phyloP scores from a whole-genome alignment of 352 stramenopile species.

The Globisporangium irregulare region DNA sequence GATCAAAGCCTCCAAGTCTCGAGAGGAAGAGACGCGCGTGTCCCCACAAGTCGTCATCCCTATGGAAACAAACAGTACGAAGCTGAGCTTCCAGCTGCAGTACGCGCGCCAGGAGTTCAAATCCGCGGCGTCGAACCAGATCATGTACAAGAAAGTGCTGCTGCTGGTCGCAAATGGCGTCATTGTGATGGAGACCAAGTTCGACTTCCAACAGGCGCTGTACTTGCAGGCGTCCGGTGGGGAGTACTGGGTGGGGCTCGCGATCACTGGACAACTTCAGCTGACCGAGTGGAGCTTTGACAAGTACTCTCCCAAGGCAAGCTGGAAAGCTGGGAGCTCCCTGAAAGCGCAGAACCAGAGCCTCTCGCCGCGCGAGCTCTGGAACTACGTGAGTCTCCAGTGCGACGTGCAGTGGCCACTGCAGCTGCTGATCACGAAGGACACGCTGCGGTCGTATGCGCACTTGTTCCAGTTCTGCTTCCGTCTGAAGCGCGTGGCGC shows the following conservation, averaged over 20 bases:
- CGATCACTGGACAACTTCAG: constrained; percentile 31
- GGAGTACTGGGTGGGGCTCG: constrained; percentile 60
- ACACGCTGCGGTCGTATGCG: constrained; percentile 56
- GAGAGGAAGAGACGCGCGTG: constrained; percentile 29
- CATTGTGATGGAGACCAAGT: constrained; percentile 37
- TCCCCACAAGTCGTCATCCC: constrained; percentile 29
- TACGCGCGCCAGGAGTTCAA: constrained; percentile 46
- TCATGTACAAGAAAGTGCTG: constrained; percentile 57
- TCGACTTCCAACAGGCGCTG: constrained; percentile 50
- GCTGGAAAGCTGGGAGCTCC: constrained; percentile 19
- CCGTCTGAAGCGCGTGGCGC: constrained; percentile 64
- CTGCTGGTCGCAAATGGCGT: constrained; percentile 41
- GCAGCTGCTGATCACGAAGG: constrained; percentile 56
- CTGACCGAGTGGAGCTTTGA: constrained; percentile 51
- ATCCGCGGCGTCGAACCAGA: constrained; percentile 21
- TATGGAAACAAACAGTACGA: constrained; percentile 13
- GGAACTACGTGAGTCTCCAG: constrained; percentile 46
- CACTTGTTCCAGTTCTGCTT: constrained; percentile 82
- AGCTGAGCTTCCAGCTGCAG: constrained; percentile 37
- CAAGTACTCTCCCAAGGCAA: constrained; percentile 45
- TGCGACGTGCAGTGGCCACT: constrained; percentile 64
- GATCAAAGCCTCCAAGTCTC: constrained; percentile 17
- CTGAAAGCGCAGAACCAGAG: constrained; percentile 38
- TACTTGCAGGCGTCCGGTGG: constrained; percentile 29
- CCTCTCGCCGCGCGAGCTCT: constrained; percentile 50